Evolutionary conservation across 495 filamentous ascomycete genomes (phyloP).

Genomic region (Penicillium daleae): DNA sequence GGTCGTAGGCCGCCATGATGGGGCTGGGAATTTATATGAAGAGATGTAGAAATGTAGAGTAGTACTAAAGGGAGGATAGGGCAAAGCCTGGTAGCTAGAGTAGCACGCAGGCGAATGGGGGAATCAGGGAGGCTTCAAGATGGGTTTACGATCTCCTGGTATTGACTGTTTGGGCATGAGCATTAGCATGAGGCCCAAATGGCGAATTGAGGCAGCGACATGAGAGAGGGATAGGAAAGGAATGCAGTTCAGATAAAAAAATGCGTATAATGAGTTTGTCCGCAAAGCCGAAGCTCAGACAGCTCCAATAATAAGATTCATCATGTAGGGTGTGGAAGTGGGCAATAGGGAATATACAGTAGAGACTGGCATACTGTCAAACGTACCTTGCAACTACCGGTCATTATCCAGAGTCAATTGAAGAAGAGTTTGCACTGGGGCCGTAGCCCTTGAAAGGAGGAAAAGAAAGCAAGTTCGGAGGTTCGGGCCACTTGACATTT

Average conservation of each 20-base stretch:
- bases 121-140: constrained; percentile 46
- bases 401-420: constrained; percentile 35
- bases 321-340: constrained; percentile 50
- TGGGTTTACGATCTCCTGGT: constrained; percentile 45
- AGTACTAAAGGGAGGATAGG: constrained; percentile 18
- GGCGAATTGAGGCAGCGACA: constrained; percentile 4
- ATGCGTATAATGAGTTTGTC: constrained; percentile 56
- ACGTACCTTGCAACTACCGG: constrained; percentile 44
- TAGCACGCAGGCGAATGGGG: constrained; percentile 2
- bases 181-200: constrained; percentile 9
- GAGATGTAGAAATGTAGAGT: neutral
- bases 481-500: constrained; percentile 14
- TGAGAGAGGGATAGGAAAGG: constrained; percentile 6
- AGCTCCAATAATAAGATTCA: constrained; percentile 93
- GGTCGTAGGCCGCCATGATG: constrained; percentile 62
- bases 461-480: constrained; percentile 27
- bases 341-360: constrained; percentile 6
- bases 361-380: too few species aligned
- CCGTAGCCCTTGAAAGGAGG: constrained; percentile 41
- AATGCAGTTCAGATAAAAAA: constrained; percentile 41
- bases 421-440: constrained; percentile 26
- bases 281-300: constrained; percentile 73
- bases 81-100: neutral
- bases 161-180: constrained; percentile 37
- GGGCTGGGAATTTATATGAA: constrained; percentile 13